Base-by-base conservation (phyloP, 805 yeast genomes). In the Metschnikowia matae region DNA sequence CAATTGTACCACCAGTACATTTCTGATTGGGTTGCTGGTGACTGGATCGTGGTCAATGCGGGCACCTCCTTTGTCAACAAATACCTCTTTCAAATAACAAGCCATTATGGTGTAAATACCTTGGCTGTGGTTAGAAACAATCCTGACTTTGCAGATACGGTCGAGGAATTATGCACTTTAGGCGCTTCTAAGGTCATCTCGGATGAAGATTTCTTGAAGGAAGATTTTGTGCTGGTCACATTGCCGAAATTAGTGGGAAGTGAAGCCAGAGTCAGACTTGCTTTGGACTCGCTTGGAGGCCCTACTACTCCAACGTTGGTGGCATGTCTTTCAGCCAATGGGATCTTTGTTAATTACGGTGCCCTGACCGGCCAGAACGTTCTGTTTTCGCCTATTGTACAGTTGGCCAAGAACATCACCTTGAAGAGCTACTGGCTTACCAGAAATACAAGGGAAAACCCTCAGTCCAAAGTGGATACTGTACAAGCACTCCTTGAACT, bases 391-490 rank as follows among this genome's bases (percentile, higher is more conserved):
- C 58, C 63, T 6, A 54, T 54, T 1, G 54, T 54, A 6, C 72
- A 67, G 48, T 61, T 69, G 50, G 66, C 58, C 54, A 68, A 67
- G 48, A 65, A 68, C 51, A 55, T 68, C 47, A 59, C 64, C 15
- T 56, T 65, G 31, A 57, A 48, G 17, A 61, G 69, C 15, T 69
- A 65, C 58, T 69, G 73, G 72, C 58, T 68, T 40, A 65, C 67
- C 32, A 50, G 60, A 15, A 67, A 66, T 49, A 58, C 55, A 32
- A 35, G 47, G 11, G 18, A 39, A 14, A 51, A 85, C 58, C 92
- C 94, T 3, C 74, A 75, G 32, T 73, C 75, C 33, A 86, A 86
- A 64, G 72, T 74, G 38, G 70, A 72, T 3, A 78, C 85, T n/a
- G 73, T 87, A 31, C 54, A 69, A 6, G 79, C 74, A 33, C 71